These are phyloP conservation scores for Haberlea rhodopensis DNA, from an alignment of 257 asterid species.

Conservation along the genomic window DNA sequence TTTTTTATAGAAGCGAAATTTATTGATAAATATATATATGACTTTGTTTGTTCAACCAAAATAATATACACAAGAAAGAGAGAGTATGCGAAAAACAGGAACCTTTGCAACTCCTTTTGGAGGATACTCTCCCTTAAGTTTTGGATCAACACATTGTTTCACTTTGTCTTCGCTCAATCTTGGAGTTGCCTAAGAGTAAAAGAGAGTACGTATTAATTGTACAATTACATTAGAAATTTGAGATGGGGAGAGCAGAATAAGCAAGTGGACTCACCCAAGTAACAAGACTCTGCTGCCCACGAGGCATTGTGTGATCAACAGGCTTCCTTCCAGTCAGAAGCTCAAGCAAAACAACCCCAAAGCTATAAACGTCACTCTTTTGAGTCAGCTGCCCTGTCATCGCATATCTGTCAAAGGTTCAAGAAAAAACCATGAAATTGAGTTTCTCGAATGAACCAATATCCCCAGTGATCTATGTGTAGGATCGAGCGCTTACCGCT, in stretches of 20 bases:
- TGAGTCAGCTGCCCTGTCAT: constrained; percentile 94
- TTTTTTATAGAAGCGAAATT: not conserved
- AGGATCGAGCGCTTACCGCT: too few relatives aligned
- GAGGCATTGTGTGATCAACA: constrained; percentile 92
- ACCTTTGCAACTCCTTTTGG: constrained; percentile 95
- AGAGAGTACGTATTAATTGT: constrained; percentile 16
- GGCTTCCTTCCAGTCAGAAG: constrained; percentile 92
- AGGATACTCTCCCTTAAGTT: constrained; percentile 73
- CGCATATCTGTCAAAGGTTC: constrained; percentile 60
- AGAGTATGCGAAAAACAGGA: too few relatives aligned
- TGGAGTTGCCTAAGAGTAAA: constrained; percentile 66
- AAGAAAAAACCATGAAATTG: constrained; percentile 5
- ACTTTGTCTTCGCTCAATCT: constrained; percentile 91
- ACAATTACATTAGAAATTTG: not conserved
- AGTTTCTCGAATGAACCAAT: not conserved
- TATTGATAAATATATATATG: too few relatives aligned
- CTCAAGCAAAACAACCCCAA: constrained; percentile 88
- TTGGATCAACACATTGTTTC: constrained; percentile 84
- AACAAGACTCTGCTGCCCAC: constrained; percentile 91
- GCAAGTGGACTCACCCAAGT: constrained; percentile 65
- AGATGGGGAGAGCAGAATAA: constrained; percentile 6
- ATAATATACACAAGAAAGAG: too few relatives aligned
- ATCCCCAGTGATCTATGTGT: constrained; percentile 3
- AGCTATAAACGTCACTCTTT: constrained; percentile 90
- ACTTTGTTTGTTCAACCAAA: too few relatives aligned